Base-by-base conservation (phyloP, 2,329 filamentous ascomycete genomes). In the Calonectria ilicicola region DNA sequence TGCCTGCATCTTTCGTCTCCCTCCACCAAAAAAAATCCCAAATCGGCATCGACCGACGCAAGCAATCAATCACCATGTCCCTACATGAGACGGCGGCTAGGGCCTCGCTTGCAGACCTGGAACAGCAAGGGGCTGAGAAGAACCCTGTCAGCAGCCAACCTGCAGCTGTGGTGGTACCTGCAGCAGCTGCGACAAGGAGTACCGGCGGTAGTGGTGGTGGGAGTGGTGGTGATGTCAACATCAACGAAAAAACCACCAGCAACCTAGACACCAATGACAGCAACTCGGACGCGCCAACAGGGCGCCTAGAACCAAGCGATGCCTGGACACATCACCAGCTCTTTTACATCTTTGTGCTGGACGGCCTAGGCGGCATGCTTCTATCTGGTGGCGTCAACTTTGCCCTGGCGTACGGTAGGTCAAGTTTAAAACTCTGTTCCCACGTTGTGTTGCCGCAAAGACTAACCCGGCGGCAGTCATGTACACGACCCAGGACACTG, bases 361-460 rank as follows among this genome's bases (percentile, higher is more conserved):
- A 88, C 69, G 87, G 86, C 12, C 23, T 89, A 23, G 84, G 84
- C 12, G 85, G 86, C 35, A 82, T 84, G 68, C 64, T 86, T 14
- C 56, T 89, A 2, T 87, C 86, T 0, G 87, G 84, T 4, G 86
- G 81, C 32, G 86, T 89, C 75, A 89, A 89, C 79, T 88, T 89
- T 77, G 85, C 83, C 68, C 84, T 89, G 69, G 87, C 86, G 21
- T 89, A 88, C 72, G 86, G 87, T 88, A 47, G 8, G 68, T 60
- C n/a, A 35, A 35, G 32, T 35, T 14, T 35, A 35, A 23, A 32
- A 38, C 40, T 49, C 63, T 40, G 15, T 29, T 17, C 21, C 9
- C 17, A 23, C 19, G 26, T 23, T 23, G 14, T 5, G 23, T 21
- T 32, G n/a, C 14, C 10, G 26, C 29, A 12, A 35, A 27, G n/a